Conservation (phyloP, 2,329 filamentous ascomycete genomes). For the Lasiodiplodia citricola region DNA sequence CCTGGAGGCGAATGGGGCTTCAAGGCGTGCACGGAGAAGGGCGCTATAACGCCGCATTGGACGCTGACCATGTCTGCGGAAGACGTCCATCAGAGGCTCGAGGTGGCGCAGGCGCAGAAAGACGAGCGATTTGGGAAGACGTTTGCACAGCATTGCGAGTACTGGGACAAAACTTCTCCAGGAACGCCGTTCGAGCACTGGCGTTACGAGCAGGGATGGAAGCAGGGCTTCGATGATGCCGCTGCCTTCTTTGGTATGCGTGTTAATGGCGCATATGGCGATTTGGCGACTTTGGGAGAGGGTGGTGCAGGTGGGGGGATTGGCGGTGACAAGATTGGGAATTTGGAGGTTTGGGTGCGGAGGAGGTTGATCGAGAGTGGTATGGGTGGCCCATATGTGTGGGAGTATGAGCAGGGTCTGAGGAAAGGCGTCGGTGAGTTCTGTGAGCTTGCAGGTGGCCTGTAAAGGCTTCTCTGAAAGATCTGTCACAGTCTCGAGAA, state of each 20-base stretch:
- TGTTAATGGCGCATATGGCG: constrained; percentile 29
- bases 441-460: constrained; percentile 19
- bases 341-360: constrained; percentile 62
- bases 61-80: constrained; percentile 43
- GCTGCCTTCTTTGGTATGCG: constrained; percentile 56
- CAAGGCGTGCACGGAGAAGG: constrained; percentile 55
- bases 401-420: constrained; percentile 58
- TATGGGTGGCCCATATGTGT: constrained; percentile 53
- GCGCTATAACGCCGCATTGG: constrained; percentile 49
- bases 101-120: constrained; percentile 48
- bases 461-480: not conserved
- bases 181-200: constrained; percentile 58
- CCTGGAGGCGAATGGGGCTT: constrained; percentile 68
- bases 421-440: constrained; percentile 54
- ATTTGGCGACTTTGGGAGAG: constrained; percentile 28
- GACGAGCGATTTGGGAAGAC: constrained; percentile 43
- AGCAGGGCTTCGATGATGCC: constrained; percentile 62
- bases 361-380: constrained; percentile 61
- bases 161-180: constrained; percentile 55
- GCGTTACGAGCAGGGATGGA: constrained; percentile 62
- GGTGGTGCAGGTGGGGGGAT: constrained; percentile 35
- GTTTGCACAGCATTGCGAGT: constrained; percentile 52
- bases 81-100: constrained; percentile 46
- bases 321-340: constrained; percentile 61
- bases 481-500: not conserved